These are phyloP conservation scores for Rosa persica DNA, from an alignment of 306 rosid genomes.

Conservation along the genomic window DNA sequence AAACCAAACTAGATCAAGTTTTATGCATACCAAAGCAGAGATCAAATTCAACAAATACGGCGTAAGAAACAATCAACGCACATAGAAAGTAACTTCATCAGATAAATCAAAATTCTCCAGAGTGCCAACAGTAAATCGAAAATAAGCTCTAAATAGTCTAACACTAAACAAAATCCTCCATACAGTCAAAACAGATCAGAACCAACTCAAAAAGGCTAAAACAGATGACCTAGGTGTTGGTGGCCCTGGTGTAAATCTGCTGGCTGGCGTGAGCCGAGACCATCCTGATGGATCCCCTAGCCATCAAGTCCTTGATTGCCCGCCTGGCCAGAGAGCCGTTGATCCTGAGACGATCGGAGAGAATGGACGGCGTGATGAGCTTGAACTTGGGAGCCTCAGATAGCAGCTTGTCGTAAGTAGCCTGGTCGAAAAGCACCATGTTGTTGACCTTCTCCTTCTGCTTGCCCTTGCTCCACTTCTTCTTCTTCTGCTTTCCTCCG, in stretches of 20 bases:
- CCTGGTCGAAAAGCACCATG: conserved; percentile 15
- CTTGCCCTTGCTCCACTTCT: not conserved
- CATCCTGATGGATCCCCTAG: conserved; percentile 31
- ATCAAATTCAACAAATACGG: no score
- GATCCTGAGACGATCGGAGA: conserved; percentile 4
- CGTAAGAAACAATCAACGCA: not conserved
- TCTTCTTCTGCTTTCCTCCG: conserved; percentile 6
- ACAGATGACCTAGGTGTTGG: conserved; percentile 19
- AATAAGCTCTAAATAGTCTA: not conserved
- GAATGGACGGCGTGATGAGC: conserved; percentile 5
- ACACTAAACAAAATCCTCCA: not conserved
- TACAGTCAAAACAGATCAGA: not conserved
- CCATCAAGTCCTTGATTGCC: conserved; percentile 32
- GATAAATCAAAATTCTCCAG: not conserved
- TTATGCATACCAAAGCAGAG: not conserved
- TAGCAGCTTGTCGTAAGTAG: conserved; percentile 8
- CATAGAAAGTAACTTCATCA: not conserved
- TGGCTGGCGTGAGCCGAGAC: conserved; percentile 28
- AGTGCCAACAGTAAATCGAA: not conserved
- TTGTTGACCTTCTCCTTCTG: conserved; percentile 11
- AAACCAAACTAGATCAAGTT: not conserved
- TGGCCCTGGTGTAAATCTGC: conserved; percentile 32
- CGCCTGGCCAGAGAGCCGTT: not conserved
- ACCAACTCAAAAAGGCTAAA: not conserved
- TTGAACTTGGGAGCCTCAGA: conserved; percentile 8